Evolutionary conservation across 345 rosid genomes (phyloP).

Genomic region (Murraya paniculata): DNA sequence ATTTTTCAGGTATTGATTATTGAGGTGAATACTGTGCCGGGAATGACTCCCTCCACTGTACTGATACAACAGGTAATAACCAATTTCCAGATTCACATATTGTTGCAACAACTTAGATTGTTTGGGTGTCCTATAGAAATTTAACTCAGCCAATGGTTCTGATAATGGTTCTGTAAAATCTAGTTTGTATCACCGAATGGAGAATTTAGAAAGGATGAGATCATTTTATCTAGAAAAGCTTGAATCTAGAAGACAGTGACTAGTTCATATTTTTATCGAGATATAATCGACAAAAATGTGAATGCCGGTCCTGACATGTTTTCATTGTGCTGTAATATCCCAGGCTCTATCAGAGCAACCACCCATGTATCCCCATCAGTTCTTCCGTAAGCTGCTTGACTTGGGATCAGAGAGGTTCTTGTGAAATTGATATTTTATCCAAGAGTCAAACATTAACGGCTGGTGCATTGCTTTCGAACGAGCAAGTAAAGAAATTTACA

Average conservation of each 20-base stretch:
- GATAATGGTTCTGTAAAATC: neutral
- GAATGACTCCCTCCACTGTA: conserved; percentile 97
- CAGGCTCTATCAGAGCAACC: conserved; percentile 89
- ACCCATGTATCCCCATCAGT: conserved; percentile 71
- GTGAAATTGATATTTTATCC: conserved; percentile 13
- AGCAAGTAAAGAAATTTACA: neutral
- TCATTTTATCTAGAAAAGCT: neutral
- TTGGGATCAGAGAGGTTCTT: conserved; percentile 52
- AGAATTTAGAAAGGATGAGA: neutral
- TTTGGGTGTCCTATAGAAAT: neutral
- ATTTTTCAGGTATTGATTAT: conserved; percentile 68
- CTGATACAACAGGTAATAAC: conserved; percentile 79
- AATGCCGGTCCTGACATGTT: neutral
- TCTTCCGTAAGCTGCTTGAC: conserved; percentile 81
- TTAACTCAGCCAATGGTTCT: neutral
- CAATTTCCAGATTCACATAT: neutral
- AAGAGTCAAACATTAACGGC: neutral
- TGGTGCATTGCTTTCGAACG: neutral
- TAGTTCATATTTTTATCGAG: neutral
- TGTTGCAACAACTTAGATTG: neutral
- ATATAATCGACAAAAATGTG: neutral
- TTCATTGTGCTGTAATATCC: conserved; percentile 1
- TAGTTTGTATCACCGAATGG: neutral
- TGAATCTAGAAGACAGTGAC: neutral
- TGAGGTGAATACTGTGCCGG: conserved; percentile 93